Percentiles rank a stretch among this genome's conserved stretches.
Conservation (phyloP, 495 filamentous ascomycete species). For the Penicillium egyptiacum region DNA sequence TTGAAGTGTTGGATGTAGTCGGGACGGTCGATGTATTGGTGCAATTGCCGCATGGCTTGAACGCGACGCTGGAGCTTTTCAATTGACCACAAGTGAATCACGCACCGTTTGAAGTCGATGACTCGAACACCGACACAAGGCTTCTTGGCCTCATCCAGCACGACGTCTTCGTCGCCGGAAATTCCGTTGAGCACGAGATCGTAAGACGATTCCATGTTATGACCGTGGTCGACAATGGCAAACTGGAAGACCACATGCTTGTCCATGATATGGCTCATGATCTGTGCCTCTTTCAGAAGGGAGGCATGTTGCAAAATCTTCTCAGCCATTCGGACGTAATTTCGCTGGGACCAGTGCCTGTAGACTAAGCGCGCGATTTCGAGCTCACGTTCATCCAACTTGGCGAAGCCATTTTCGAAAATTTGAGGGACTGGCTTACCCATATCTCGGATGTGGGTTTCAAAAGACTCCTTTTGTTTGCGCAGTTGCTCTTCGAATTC, state of each 20-base stretch:
- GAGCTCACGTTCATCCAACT: conserved; percentile 67
- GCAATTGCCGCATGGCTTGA: conserved; percentile 89
- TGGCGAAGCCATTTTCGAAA: conserved; percentile 53
- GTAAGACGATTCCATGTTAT: conserved; percentile 87
- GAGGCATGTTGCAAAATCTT: conserved; percentile 83
- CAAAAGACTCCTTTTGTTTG: conserved; percentile 72
- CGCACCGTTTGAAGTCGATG: conserved; percentile 83
- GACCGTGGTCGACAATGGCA: conserved; percentile 83
- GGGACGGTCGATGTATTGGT: conserved; percentile 92
- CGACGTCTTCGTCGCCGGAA: conserved; percentile 80
- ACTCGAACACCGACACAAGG: conserved; percentile 91
- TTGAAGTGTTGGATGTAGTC: conserved; percentile 77
- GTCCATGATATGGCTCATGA: conserved; percentile 96
- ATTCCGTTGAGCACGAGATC: conserved; percentile 94
- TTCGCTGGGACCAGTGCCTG: conserved; percentile 77
- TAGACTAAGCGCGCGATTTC: conserved; percentile 63
- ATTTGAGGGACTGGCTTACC: conserved; percentile 51
- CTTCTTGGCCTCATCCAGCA: conserved; percentile 78
- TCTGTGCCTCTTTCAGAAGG: conserved; percentile 89
- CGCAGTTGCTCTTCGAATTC: conserved; percentile 83
- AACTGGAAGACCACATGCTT: conserved; percentile 96
- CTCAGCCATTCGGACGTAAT: conserved; percentile 94
- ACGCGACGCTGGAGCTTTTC: conserved; percentile 88
- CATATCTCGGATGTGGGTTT: conserved; percentile 64
- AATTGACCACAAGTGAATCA: conserved; percentile 92